A percentile compares a stretch with the other conserved stretches of the same genome.
Evolutionary conservation across 495 filamentous ascomycete genomes (phyloP).

Genomic region (Aspergillus nanangensis): DNA sequence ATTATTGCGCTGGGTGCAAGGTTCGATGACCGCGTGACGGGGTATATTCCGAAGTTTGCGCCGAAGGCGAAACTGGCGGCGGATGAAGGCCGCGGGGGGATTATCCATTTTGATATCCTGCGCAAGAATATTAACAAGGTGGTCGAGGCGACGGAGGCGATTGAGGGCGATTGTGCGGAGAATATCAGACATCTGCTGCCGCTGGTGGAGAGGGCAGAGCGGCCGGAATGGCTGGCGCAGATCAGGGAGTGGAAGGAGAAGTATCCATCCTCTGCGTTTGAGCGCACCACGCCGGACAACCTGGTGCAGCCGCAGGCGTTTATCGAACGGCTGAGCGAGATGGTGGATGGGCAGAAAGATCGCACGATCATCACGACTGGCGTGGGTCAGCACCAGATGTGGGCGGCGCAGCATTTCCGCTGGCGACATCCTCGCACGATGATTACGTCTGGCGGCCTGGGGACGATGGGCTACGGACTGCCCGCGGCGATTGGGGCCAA

Average conservation of each 20-base stretch:
- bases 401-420: slow-evolving; percentile 89
- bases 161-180: slow-evolving; percentile 54
- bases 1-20: slow-evolving; percentile 58
- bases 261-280: no score
- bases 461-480: slow-evolving; percentile 94
- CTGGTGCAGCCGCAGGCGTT: no score
- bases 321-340: slow-evolving; percentile 73
- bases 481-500: slow-evolving; percentile 93
- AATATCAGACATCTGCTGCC: slow-evolving; percentile 76
- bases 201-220: slow-evolving; percentile 56
- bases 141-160: slow-evolving; percentile 54
- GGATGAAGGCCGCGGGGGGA: slow-evolving; percentile 51
- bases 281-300: slow-evolving; percentile 75
- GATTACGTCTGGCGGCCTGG: slow-evolving; percentile 87
- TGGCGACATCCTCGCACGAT: slow-evolving; percentile 84
- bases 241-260: slow-evolving; percentile 89
- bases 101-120: slow-evolving; percentile 62
- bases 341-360: slow-evolving; percentile 69
- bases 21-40: slow-evolving; percentile 60
- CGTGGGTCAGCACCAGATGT: slow-evolving; percentile 97
- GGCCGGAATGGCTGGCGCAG: slow-evolving; percentile 80
- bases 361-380: slow-evolving; percentile 83
- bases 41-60: slow-evolving; percentile 50
- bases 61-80: slow-evolving; percentile 53
- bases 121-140: slow-evolving; percentile 65